Evolutionary conservation across 2,329 filamentous ascomycete species (phyloP).

Genomic region (Arachnomyces sp.): DNA sequence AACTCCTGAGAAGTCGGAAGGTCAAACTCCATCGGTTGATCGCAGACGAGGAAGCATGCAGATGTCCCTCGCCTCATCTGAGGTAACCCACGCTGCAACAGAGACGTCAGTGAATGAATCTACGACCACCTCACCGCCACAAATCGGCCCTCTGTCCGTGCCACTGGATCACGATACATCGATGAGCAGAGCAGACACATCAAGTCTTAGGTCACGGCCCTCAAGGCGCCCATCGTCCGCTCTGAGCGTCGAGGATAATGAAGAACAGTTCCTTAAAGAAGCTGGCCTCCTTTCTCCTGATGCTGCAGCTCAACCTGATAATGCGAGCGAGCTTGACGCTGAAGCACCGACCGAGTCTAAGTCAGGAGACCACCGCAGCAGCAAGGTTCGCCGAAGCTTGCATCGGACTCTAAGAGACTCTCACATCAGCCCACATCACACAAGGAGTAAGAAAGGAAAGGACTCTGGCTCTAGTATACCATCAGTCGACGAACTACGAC

Average conservation of each 20-base stretch:
- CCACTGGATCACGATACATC: constrained; percentile 31
- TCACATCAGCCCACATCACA: constrained; percentile 56
- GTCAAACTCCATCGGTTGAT: constrained; percentile 16
- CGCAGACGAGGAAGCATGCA: constrained; percentile 25
- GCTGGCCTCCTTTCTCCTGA: constrained; percentile 53
- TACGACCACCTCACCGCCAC: constrained; percentile 21
- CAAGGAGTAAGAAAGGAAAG: constrained; percentile 67
- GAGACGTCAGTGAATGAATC: constrained; percentile 20
- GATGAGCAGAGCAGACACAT: constrained; percentile 29
- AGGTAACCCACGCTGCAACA: constrained; percentile 20
- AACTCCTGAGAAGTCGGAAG: constrained; percentile 12
- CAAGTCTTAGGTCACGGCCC: constrained; percentile 25
- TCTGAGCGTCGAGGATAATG: constrained; percentile 51
- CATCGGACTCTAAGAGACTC: constrained; percentile 84
- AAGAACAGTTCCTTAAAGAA: constrained; percentile 60
- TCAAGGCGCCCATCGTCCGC: constrained; percentile 29
- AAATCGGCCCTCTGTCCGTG: constrained; percentile 16
- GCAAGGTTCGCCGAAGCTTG: constrained; percentile 71
- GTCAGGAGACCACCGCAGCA: constrained; percentile 49
- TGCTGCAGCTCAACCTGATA: constrained; percentile 29
- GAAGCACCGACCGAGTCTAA: constrained; percentile 29
- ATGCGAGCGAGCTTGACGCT: constrained; percentile 19
- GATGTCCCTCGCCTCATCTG: constrained; percentile 25
- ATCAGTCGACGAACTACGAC: constrained; percentile 43
- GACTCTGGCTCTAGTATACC: constrained; percentile 58